These are phyloP conservation scores for Saccharum spontaneum DNA, from an alignment of 176 grass and related monocot genomes.

Conservation along the genomic window DNA sequence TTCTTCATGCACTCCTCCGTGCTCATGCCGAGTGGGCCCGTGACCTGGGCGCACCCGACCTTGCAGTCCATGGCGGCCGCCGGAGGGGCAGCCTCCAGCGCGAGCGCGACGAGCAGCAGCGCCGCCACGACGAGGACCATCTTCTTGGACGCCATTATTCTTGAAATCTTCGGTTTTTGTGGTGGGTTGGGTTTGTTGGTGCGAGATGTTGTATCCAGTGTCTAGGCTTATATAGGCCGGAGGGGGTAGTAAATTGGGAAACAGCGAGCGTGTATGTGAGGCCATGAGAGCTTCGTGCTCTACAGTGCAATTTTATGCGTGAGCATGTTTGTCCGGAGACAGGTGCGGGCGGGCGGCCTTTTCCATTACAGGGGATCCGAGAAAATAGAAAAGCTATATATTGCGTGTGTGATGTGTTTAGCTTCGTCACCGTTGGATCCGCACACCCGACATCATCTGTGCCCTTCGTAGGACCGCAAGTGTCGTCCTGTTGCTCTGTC, in stretches of 20 bases:
- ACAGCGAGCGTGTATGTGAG: not conserved
- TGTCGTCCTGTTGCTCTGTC: too few species aligned
- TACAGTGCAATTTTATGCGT: not conserved
- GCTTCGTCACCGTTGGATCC: too few species aligned
- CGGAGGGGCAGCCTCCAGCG: not conserved
- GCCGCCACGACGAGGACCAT: not conserved
- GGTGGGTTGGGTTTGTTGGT: not conserved
- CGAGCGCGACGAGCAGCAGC: not conserved
- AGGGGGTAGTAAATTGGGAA: not conserved
- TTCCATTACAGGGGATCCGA: too few species aligned
- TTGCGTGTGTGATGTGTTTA: too few species aligned
- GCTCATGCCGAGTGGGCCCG: too few species aligned
- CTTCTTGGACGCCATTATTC: not conserved
- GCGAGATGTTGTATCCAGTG: not conserved
- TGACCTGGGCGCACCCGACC: not conserved
- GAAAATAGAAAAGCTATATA: too few species aligned
- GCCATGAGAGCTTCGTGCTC: not conserved
- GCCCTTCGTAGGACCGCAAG: too few species aligned
- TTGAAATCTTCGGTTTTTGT: not conserved
- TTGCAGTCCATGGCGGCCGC: slow-evolving; percentile 4
- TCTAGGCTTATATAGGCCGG: not conserved
- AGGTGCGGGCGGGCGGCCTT: too few species aligned
- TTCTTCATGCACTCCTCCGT: not conserved
- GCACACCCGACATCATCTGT: too few species aligned
- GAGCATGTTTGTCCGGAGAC: too few species aligned